Conservation (phyloP, 768 basidiomycete genomes). For the Suillus hirtellus region DNA sequence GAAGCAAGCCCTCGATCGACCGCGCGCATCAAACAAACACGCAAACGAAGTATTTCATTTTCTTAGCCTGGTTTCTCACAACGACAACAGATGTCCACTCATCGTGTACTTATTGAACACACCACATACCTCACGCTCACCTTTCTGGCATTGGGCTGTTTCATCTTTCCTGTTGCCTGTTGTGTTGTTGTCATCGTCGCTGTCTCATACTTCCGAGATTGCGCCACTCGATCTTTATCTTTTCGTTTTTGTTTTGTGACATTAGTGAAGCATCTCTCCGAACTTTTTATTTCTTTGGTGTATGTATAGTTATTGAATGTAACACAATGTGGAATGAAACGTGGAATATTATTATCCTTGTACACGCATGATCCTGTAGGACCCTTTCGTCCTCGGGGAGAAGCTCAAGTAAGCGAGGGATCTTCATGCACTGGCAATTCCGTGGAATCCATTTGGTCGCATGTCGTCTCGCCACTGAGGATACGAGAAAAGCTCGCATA, state of each 20-base stretch:
- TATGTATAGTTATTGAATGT: conserved; percentile 15
- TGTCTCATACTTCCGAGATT: conserved; percentile 8
- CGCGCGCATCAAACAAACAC: background rate
- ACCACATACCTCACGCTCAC: conserved; percentile 7
- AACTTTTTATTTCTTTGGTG: conserved; percentile 8
- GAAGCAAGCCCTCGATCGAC: conserved; percentile 1
- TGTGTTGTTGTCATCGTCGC: background rate
- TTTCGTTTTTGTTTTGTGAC: conserved; percentile 8
- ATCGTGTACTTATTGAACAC: conserved; percentile 1
- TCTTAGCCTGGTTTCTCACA: background rate
- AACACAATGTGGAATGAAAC: conserved; percentile 9
- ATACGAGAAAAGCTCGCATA: background rate
- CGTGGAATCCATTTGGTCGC: background rate
- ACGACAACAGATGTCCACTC: background rate
- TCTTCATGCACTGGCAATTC: background rate
- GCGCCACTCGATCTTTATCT: conserved; percentile 3
- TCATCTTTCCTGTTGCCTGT: background rate
- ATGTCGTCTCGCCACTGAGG: background rate
- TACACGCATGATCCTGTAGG: background rate
- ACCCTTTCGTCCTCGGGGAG: background rate
- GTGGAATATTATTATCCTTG: background rate
- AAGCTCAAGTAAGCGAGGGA: background rate
- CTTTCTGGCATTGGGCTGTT: conserved; percentile 1
- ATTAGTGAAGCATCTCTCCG: conserved; percentile 3
- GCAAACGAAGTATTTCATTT: background rate